Evolutionary conservation across 352 stramenopile genomes (phyloP), one percentile per base, ranked within the genome.

Genomic region (Aphanomyces stellatus): DNA sequence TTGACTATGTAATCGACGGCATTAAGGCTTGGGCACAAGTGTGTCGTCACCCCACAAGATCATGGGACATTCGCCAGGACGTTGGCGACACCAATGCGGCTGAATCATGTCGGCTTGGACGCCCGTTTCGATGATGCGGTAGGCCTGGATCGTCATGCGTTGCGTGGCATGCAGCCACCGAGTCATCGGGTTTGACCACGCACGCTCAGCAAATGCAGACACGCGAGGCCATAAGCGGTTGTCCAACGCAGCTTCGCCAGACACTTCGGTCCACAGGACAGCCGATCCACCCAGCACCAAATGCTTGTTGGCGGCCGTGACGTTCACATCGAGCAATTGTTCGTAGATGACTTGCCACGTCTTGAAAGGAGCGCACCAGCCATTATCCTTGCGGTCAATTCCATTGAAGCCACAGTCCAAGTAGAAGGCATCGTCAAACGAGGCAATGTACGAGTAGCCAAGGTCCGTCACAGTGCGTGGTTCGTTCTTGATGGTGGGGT

Each of bases 331-430:
- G 10, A 69, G 17, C 11, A 22, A 17, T 30, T 63, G 51, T 46
- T 69, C 62, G 53, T 69, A 69, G 46, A 69, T 63, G 25, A 63
- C 33, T 48, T 69, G 62, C 62, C 62, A 69, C 22, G 62, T 63
- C 41, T 69, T 69, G 53, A 49, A 63, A 4, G 48, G 51, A 17
- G 48, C 48, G 53, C 62, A 69, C 62, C 62, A 69, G 15, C 62
- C 62, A n/a, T 69, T 69, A 48, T 53, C 62, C 41, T 69, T 69
- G 27, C 46, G 34, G 4, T 33, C 51, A 17, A 55, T 31, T 17
- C 51, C 62, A 22, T 53, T 53, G 11, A 63, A 46, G 15, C 62
- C 62, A 40, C 62, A 69, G 34, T 69, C 62, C n/a, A 69, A 27
- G 51, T 69, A 69, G 33, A 53, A 22, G 3, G 51, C 35, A 30